Conservation (phyloP, 1,284 basidiomycete genomes). For the Apiotrichum akiyoshidainum region DNA sequence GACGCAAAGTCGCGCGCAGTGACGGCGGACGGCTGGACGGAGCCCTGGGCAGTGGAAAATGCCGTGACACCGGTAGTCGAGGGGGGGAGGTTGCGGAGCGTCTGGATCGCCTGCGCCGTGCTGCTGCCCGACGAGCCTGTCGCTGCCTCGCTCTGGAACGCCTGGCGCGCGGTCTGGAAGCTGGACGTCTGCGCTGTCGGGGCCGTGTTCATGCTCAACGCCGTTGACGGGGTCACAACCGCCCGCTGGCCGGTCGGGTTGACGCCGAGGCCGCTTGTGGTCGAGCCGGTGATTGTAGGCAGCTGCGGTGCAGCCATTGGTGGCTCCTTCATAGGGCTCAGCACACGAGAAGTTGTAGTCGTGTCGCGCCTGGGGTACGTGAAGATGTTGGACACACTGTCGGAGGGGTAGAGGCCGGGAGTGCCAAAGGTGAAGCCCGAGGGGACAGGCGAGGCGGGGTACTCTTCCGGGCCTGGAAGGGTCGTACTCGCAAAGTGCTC, state of each 20-base stretch:
- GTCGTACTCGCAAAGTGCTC: not conserved
- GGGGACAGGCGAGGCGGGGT: not conserved
- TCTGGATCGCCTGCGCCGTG: not conserved
- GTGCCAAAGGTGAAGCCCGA: conserved; percentile 3
- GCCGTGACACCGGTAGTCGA: not conserved
- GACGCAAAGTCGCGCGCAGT: not conserved
- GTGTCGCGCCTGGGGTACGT: not conserved
- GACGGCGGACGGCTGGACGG: not conserved
- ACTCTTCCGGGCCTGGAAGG: not conserved
- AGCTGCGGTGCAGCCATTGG: not conserved
- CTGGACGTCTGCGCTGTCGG: not conserved
- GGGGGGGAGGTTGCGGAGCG: not conserved
- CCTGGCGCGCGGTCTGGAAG: conserved; percentile 3
- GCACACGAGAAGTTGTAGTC: not conserved
- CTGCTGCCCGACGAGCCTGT: not conserved
- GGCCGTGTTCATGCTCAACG: not conserved
- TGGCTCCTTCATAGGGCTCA: not conserved
- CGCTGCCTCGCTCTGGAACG: conserved; percentile 1
- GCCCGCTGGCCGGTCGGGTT: not conserved
- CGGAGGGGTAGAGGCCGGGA: not conserved
- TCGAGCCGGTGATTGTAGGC: conserved; percentile 4
- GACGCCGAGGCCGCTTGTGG: not conserved
- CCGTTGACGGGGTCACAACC: not conserved
- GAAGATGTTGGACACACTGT: conserved; percentile 7
- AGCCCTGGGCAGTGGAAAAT: not conserved